Conservation (phyloP, 2,329 filamentous ascomycete genomes). For the Colletotrichum costaricense region DNA sequence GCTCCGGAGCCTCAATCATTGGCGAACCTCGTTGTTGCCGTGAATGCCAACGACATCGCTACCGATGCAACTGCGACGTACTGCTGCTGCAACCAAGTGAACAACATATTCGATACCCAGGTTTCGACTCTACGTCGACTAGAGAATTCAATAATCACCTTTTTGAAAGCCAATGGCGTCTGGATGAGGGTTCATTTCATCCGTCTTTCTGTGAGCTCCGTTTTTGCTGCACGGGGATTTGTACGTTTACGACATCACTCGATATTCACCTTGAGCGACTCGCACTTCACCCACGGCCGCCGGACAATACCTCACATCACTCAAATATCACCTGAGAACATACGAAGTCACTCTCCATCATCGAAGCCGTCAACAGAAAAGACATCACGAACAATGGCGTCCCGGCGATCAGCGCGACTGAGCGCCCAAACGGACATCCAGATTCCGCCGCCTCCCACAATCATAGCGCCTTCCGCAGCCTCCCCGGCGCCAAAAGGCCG, state of each 20-base stretch:
- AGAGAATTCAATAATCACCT: background rate
- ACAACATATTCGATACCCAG: background rate
- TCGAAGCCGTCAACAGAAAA: background rate
- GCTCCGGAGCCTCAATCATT: background rate
- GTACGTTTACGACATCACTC: background rate
- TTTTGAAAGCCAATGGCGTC: background rate
- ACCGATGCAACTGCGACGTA: background rate
- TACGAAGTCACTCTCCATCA: background rate
- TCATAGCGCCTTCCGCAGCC: constrained; percentile 29
- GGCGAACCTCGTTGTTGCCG: constrained; percentile 5
- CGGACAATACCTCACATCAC: background rate
- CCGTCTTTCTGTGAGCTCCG: background rate
- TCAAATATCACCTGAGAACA: background rate
- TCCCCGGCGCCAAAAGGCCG: constrained; percentile 37
- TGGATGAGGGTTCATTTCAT: background rate
- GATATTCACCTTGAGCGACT: background rate
- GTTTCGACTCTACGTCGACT: background rate
- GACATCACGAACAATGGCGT: constrained; percentile 33
- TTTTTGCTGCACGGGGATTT: background rate
- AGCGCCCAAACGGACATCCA: constrained; percentile 42
- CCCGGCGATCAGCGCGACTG: constrained; percentile 55
- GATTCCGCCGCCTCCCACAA: constrained; percentile 30
- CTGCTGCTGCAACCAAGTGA: background rate
- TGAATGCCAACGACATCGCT: constrained; percentile 5
- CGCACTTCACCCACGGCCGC: background rate